Percentiles rank a stretch among this genome's conserved stretches.
phyloP scores from a whole-genome alignment of 441 rosid genomes.

The Adansonia gregorii region DNA sequence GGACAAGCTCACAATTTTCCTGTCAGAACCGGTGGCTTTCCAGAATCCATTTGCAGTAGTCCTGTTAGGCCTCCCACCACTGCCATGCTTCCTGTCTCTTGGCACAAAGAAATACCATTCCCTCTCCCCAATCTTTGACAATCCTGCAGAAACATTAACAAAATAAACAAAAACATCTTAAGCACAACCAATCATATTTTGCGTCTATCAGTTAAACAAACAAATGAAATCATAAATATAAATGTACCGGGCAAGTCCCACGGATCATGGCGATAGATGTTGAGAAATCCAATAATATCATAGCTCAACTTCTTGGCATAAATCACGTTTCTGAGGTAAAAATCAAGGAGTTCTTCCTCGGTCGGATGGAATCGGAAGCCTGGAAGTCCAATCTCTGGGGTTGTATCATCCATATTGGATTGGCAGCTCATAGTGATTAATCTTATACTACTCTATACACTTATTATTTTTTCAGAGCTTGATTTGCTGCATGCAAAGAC shows the following conservation, averaged over 20 bases:
- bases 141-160: conserved; percentile 36
- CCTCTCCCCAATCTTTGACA: conserved; percentile 84
- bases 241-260: conserved; percentile 90
- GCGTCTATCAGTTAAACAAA: too few species aligned
- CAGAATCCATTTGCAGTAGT: conserved; percentile 86
- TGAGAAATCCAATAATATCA: conserved; percentile 65
- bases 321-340: conserved; percentile 78
- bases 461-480: too few species aligned
- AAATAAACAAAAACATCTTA: neutral
- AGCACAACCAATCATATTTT: neutral
- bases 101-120: conserved; percentile 98
- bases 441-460: too few species aligned
- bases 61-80: conserved; percentile 87
- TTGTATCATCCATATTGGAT: conserved; percentile 39
- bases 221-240: too few species aligned
- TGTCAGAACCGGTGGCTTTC: conserved; percentile 97
- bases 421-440: neutral
- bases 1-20: conserved; percentile 70
- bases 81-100: conserved; percentile 87
- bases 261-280: conserved; percentile 85
- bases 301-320: conserved; percentile 46
- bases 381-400: conserved; percentile 59
- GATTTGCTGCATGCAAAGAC: conserved; percentile 15
- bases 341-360: conserved; percentile 85
- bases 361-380: conserved; percentile 98